Base-by-base conservation (phyloP, 306 rosid genomes). In the Abrus pulchellus region DNA sequence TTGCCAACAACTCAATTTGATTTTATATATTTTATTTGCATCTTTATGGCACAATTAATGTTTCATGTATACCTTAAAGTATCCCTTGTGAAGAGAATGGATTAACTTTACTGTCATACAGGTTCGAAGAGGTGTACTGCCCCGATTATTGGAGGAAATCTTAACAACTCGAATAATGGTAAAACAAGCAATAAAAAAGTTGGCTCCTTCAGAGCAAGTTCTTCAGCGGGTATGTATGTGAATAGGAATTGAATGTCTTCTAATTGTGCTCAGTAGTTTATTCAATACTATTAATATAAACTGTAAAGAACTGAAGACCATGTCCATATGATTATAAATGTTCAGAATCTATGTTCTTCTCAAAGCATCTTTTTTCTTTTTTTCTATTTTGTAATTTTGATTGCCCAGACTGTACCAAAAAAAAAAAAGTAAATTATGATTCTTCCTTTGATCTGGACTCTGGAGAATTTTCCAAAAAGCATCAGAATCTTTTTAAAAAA, bases 131-230 rank as follows among this genome's bases (percentile, higher is more conserved):
- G 99, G 97, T 78, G 80, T 93, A 69, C 80, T 94, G 10, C 99
- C 99, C 30, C 95, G 88, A 83, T 86, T 94, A 76, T 59, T 94
- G 89, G 99, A 94, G 65, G 99, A 94, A 85, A 94, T 94, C 79
- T 78, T 94, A 78, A 93, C 97, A 34, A 94, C 97, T 33, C 87
- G 99, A 85, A 89, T 94, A 76, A 94, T 94, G 97, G 97, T 94
- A 68, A 94, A 93, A 82, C 92, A 89, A 78, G 97, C 93, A 41
- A 92, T 94, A 84, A 94, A 94, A 82, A 93, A 89, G 82, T 79
- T 94, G 88, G 71, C 87, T 77, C 85, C 97, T 71, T 89, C 94
- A 28, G 90, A 91, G 85, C 81, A 87, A 89, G 92, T 93, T 77
- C 95, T 94, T 86, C 92, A 89, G 77, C 89, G 97, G 97, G 98